phyloP scores from a whole-genome alignment of 2,329 filamentous ascomycete genomes.

The Plectosphaerella cucumerina region DNA sequence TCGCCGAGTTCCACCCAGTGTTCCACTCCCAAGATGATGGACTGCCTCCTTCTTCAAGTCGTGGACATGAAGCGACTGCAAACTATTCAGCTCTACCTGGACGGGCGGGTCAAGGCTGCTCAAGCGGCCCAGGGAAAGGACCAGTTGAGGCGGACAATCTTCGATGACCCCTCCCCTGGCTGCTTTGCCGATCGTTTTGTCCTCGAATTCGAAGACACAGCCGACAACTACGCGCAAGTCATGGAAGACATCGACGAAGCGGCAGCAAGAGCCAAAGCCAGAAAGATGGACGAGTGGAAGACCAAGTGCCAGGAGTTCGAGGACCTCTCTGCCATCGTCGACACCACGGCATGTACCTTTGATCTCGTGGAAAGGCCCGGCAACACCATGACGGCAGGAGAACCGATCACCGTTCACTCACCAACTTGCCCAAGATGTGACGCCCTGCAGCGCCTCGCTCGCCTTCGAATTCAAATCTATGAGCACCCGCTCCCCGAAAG shows the following conservation, averaged over 20 bases:
- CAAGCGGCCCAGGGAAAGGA: background rate
- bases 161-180: conserved; percentile 33
- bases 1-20: conserved; percentile 46
- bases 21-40: conserved; percentile 45
- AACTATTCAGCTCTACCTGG: conserved; percentile 29
- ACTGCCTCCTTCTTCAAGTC: conserved; percentile 48
- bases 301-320: conserved; percentile 24
- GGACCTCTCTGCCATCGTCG: conserved; percentile 21
- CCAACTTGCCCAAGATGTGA: conserved; percentile 29
- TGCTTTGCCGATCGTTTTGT: conserved; percentile 22
- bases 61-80: conserved; percentile 48
- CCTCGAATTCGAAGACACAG: conserved; percentile 13
- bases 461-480: conserved; percentile 29
- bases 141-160: conserved; percentile 32
- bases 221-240: conserved; percentile 9
- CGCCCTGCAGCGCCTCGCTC: conserved; percentile 18
- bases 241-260: conserved; percentile 17
- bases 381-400: background rate
- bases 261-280: conserved; percentile 10
- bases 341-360: conserved; percentile 25
- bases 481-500: conserved; percentile 35
- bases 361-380: conserved; percentile 13
- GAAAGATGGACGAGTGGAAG: conserved; percentile 28
- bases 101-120: conserved; percentile 21
- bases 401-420: conserved; percentile 10